These are phyloP conservation scores for Lipomyces anomalus DNA, from an alignment of 805 yeast species.

Conservation along the genomic window DNA sequence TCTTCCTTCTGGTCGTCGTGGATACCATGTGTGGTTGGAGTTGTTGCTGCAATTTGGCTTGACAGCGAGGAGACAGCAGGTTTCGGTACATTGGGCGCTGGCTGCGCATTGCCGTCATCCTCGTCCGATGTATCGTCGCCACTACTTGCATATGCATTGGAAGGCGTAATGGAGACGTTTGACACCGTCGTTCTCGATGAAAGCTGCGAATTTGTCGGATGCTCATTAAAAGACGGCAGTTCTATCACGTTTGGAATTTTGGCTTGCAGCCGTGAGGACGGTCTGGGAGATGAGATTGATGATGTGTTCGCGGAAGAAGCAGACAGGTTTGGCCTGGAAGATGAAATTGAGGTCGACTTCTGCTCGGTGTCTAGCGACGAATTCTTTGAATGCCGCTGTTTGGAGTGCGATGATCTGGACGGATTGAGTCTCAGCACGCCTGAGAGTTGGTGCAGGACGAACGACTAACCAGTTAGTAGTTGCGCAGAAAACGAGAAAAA, in stretches of 20 bases:
- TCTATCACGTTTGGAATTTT: conserved; percentile 9
- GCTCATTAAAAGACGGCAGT: conserved; percentile 9
- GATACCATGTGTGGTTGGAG: no score
- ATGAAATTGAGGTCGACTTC: not conserved
- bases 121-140: no score
- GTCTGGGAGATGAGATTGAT: conserved; percentile 4
- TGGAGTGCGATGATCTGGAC: not conserved
- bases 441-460: conserved; percentile 13
- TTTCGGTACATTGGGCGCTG: no score
- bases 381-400: not conserved
- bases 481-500: not conserved
- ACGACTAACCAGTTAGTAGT: conserved; percentile 8
- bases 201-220: no score
- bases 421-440: conserved; percentile 17
- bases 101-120: no score
- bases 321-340: conserved; percentile 1
- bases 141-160: no score
- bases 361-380: not conserved
- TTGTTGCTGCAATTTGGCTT: no score
- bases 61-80: no score
- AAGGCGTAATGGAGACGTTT: no score
- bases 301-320: conserved; percentile 3
- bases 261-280: not conserved
- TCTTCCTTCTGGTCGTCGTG: not conserved
- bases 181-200: no score